Evolutionary conservation across 192 early-diverging fungal species (phyloP).

Genomic region (Linnemannia elongata): DNA sequence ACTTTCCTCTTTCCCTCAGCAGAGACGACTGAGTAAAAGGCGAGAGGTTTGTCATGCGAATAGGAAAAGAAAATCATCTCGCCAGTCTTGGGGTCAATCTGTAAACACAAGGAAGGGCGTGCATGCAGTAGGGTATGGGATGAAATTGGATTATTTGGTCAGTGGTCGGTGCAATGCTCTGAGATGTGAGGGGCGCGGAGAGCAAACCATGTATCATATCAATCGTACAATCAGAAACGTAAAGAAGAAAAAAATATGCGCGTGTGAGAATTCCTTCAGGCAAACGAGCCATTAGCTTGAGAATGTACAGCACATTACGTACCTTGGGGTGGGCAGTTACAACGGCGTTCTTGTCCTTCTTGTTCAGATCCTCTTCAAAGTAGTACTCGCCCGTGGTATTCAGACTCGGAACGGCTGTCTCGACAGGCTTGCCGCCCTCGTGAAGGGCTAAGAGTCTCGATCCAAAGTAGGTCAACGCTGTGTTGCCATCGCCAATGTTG

Average conservation of each 20-base stretch:
- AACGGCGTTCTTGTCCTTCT: slow-evolving; percentile 2
- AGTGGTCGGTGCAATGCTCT: not conserved
- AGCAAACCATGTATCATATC: too few species aligned
- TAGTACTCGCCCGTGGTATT: slow-evolving; percentile 40
- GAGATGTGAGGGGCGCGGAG: too few species aligned
- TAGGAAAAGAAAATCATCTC: slow-evolving; percentile 45
- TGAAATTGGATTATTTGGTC: not conserved
- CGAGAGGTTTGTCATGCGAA: not conserved
- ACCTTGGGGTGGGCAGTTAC: slow-evolving; percentile 52
- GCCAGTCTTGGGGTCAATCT: slow-evolving; percentile 52
- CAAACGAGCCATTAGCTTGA: not conserved
- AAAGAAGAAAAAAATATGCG: not conserved
- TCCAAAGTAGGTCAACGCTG: slow-evolving; percentile 25
- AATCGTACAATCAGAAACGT: too few species aligned
- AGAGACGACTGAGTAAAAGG: slow-evolving; percentile 34
- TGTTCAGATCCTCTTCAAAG: slow-evolving; percentile 16
- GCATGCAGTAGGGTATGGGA: not conserved
- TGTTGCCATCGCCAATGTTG: slow-evolving; percentile 27
- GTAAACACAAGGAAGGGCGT: not conserved
- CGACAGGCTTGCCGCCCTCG: slow-evolving; percentile 34
- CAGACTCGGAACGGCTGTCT: slow-evolving; percentile 32
- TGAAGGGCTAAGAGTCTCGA: slow-evolving; percentile 37
- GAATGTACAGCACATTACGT: not conserved
- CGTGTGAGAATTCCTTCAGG: not conserved
- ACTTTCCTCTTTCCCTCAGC: slow-evolving; percentile 25